phyloP scores from a whole-genome alignment of 2,329 filamentous ascomycete species.

The Colletotrichum horii region DNA sequence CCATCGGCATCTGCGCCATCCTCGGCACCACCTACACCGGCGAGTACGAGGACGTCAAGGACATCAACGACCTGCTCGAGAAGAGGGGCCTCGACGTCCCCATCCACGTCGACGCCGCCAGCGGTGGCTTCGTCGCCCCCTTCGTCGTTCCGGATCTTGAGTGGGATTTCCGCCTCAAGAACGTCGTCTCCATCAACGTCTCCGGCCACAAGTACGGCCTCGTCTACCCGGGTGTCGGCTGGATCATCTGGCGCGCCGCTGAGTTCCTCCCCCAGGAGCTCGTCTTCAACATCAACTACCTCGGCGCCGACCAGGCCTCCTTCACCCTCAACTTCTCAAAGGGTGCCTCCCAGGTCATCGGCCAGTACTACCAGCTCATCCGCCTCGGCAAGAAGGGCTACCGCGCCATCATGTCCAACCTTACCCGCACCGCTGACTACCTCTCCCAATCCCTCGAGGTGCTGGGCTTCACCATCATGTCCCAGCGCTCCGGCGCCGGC shows the following conservation, averaged over 20 bases:
- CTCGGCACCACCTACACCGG: constrained; percentile 94
- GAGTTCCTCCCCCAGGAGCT: constrained; percentile 88
- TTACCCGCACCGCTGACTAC: constrained; percentile 90
- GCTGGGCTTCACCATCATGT: constrained; percentile 89
- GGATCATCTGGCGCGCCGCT: constrained; percentile 86
- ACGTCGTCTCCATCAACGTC: constrained; percentile 92
- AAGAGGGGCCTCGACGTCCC: constrained; percentile 78
- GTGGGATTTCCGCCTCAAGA: constrained; percentile 92
- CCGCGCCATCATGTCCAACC: constrained; percentile 90
- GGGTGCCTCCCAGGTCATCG: constrained; percentile 91
- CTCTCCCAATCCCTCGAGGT: constrained; percentile 74
- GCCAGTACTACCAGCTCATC: constrained; percentile 97
- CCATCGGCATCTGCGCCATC: constrained; percentile 91
- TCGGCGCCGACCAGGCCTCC: constrained; percentile 91
- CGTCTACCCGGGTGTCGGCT: constrained; percentile 91
- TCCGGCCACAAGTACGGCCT: constrained; percentile 85
- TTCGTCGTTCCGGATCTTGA: constrained; percentile 84
- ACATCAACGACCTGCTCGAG: constrained; percentile 85
- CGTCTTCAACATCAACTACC: constrained; percentile 99
- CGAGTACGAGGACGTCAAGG: constrained; percentile 93
- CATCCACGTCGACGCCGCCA: constrained; percentile 94
- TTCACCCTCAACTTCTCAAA: constrained; percentile 99
- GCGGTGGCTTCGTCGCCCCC: constrained; percentile 90
- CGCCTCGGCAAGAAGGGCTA: constrained; percentile 93
- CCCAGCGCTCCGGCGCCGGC: constrained; percentile 75